These are phyloP conservation scores for Oryza punctata DNA, from an alignment of 176 grass and related monocot genomes.

Conservation along the genomic window DNA sequence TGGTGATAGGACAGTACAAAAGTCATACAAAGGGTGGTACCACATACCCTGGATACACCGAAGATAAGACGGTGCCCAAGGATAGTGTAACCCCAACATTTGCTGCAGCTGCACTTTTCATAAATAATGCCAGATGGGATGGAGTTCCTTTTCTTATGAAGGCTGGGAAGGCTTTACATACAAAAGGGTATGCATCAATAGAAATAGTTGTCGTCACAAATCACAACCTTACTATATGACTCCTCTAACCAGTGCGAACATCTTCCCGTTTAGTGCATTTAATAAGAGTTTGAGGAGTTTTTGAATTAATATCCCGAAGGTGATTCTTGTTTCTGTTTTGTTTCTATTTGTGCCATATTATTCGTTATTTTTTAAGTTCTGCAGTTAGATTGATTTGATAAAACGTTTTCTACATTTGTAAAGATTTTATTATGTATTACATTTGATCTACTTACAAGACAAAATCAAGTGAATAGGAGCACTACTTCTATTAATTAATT, in stretches of 20 bases:
- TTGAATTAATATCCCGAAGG: not conserved
- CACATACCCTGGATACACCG: constrained; percentile 74
- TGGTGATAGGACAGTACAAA: constrained; percentile 84
- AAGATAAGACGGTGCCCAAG: constrained; percentile 85
- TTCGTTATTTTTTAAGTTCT: not conserved
- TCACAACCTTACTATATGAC: constrained; percentile 2
- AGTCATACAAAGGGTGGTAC: constrained; percentile 72
- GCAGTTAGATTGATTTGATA: constrained; percentile 9
- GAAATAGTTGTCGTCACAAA: not conserved
- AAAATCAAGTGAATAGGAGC: not conserved
- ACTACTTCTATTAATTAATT: not conserved
- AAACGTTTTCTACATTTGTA: not conserved
- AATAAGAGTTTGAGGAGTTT: not conserved
- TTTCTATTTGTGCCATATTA: not conserved
- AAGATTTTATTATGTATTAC: not conserved
- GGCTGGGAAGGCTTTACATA: constrained; percentile 89
- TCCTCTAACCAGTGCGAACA: not conserved
- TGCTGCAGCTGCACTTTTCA: constrained; percentile 84
- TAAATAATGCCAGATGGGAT: constrained; percentile 96
- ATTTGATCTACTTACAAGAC: not conserved
- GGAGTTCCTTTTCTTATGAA: constrained; percentile 99
- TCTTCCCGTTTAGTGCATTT: not conserved
- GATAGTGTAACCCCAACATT: constrained; percentile 86
- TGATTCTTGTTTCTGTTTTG: not conserved
- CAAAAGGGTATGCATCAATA: constrained; percentile 53